Base-by-base conservation (phyloP, 306 rosid genomes). In the Pterocarpus santalinus region DNA sequence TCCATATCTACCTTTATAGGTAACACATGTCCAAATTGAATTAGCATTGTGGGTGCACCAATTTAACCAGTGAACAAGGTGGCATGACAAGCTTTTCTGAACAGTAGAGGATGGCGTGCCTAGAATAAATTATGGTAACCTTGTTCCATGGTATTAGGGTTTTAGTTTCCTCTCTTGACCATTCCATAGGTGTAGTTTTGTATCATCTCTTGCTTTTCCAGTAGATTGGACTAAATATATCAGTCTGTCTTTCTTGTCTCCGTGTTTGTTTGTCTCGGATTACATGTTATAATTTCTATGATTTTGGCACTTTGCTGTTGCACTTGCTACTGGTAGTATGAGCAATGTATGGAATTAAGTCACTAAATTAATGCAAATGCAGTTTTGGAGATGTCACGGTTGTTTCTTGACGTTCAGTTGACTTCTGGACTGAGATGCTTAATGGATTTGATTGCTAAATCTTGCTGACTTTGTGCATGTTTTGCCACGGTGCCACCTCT, bases 21-120 rank as follows among this genome's bases (percentile, higher is more conserved):
- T 71, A 46, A 79, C 73, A 68, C 57, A 49, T 17, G 72, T 71
- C 75, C 65, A 80, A 76, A 64, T 65, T 83, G 83, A 80, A 80
- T 74, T 71, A 77, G 87, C 74, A 58, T 80, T 80, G 70, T 36
- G 85, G 65, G 73, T 83, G 66, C 71, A 47, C 81, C 82, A 65
- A 22, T 83, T 70, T 73, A 22, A 76, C 81, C 79, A 65, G 47
- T 57, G 35, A n/a, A 80, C 78, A 58, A 75, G 85, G 76, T 72
- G 83, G 83, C 60, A 67, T 80, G 28, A 33, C 73, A 57, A 69
- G 39, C 71, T 41, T 68, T 78, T 78, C 68, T 56, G 61, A 68
- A 13, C 55, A 43, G 70, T 66, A 15, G 75, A 68, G 32, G 47
- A 53, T 80, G 87, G 78, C 65, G 67, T 61, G 15, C 61, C 62